Percentiles rank a stretch among this genome's conserved stretches.
Conservation (phyloP, 345 rosid species). For the Salix koriyanagi region DNA sequence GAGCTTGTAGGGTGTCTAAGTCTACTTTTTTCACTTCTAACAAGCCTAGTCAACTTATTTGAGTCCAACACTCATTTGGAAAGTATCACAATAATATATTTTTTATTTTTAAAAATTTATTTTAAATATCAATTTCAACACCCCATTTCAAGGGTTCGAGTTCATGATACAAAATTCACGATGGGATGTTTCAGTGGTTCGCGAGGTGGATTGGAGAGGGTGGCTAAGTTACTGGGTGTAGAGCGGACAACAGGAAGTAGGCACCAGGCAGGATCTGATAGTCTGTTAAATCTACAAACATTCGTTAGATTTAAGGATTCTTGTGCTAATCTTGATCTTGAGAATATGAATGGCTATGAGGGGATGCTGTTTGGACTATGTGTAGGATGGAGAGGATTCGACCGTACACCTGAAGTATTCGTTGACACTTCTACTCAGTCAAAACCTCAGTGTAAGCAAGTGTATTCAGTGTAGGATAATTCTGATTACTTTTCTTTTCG, state of each 20-base stretch:
- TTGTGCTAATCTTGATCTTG: not conserved
- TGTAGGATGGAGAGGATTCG: not conserved
- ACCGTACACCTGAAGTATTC: not conserved
- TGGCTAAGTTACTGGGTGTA: not conserved
- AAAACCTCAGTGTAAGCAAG: not conserved
- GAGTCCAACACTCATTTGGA: too few species aligned
- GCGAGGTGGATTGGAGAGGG: not conserved
- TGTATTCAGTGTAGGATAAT: not conserved
- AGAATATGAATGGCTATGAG: not conserved
- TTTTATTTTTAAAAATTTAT: too few species aligned
- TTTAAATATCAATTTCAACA: too few species aligned
- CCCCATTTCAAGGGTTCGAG: not conserved
- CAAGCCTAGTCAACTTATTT: too few species aligned
- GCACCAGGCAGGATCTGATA: not conserved
- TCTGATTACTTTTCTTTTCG: too few species aligned
- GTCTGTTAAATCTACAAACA: not conserved
- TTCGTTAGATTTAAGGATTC: not conserved
- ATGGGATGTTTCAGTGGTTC: not conserved
- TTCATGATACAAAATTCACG: conserved; percentile 2
- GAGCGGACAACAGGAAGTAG: not conserved
- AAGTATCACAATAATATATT: too few species aligned
- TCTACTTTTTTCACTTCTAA: too few species aligned
- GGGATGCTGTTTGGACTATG: not conserved
- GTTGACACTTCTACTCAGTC: not conserved
- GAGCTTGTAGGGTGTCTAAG: too few species aligned